Percentiles rank a stretch among this genome's conserved stretches.
Evolutionary conservation across 2,329 filamentous ascomycete genomes (phyloP).

Genomic region (Ophiostoma triangulosporum): DNA sequence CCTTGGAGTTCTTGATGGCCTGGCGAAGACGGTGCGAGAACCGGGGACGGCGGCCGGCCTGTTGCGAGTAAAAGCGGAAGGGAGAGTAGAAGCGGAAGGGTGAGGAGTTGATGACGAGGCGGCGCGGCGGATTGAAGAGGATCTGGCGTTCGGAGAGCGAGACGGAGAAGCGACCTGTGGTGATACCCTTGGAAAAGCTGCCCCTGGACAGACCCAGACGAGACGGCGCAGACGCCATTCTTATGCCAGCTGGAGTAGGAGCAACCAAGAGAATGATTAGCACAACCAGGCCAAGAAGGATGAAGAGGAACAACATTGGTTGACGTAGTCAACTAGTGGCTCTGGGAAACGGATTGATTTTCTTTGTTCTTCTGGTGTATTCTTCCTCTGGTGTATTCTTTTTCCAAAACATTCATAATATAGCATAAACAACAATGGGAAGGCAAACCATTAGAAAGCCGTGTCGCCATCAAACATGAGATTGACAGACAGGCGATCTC

Average conservation of each 20-base stretch:
- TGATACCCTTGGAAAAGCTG: constrained; percentile 13
- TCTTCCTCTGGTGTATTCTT: not conserved
- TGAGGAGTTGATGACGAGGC: constrained; percentile 7
- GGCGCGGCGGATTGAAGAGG: constrained; percentile 10
- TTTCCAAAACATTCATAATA: not conserved
- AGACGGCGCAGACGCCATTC: constrained; percentile 13
- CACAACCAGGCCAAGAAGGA: constrained; percentile 8
- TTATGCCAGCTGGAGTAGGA: constrained; percentile 8
- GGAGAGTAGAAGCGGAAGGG: constrained; percentile 23
- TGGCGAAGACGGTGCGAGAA: constrained; percentile 39
- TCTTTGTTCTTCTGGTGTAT: not conserved
- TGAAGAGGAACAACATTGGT: constrained; percentile 9
- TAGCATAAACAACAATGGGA: not conserved
- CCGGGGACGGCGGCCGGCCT: constrained; percentile 31
- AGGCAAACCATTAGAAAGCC: constrained; percentile 9
- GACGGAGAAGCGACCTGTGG: constrained; percentile 11
- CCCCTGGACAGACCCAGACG: constrained; percentile 15
- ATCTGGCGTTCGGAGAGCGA: constrained; percentile 13
- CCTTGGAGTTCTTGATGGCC: constrained; percentile 38
- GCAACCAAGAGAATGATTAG: constrained; percentile 10
- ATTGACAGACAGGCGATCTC: not conserved
- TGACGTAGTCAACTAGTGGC: not conserved
- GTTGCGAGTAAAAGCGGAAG: constrained; percentile 26
- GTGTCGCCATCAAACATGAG: constrained; percentile 9
- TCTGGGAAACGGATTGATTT: not conserved